A percentile compares a stretch with the other conserved stretches of the same genome.
Conservation (phyloP, 345 rosid species). For the Limnanthes douglasii region DNA sequence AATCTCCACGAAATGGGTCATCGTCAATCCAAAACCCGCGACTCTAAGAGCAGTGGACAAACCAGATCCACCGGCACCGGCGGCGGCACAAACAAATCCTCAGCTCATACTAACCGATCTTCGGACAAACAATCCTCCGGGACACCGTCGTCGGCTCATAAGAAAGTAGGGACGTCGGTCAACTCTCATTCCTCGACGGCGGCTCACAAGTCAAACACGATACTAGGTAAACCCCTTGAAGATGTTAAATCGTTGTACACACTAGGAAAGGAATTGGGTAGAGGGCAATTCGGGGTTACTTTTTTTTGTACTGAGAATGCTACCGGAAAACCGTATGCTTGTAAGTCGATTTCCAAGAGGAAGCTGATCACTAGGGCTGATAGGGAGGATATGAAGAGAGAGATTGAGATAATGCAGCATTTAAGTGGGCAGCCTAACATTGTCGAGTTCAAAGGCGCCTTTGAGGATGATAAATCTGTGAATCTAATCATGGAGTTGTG, state of each 20-base stretch:
- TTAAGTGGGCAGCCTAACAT: conserved; percentile 77
- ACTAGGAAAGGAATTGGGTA: conserved; percentile 53
- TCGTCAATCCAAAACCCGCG: too few relatives aligned
- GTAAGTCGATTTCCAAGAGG: conserved; percentile 72
- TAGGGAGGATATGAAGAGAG: conserved; percentile 58
- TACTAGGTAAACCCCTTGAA: conserved; percentile 57
- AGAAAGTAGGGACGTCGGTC: too few relatives aligned
- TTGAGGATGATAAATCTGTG: conserved; percentile 60
- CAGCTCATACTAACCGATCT: too few relatives aligned
- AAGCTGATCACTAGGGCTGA: conserved; percentile 39
- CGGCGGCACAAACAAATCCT: too few relatives aligned
- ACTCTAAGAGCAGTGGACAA: too few relatives aligned
- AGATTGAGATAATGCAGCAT: conserved; percentile 86
- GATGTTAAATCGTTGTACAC: conserved; percentile 44
- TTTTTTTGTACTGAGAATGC: conserved; percentile 58
- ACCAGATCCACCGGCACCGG: too few relatives aligned
- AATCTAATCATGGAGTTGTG: conserved; percentile 85
- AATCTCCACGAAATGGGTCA: too few relatives aligned
- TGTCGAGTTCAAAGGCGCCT: conserved; percentile 72
- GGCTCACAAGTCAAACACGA: conserved; percentile 16
- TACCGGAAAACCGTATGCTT: conserved; percentile 44
- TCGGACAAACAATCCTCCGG: too few relatives aligned
- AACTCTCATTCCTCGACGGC: too few relatives aligned
- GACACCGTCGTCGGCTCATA: conserved; percentile 9
- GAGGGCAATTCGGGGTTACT: conserved; percentile 86